Evolutionary conservation across 345 rosid species (phyloP).

Genomic region (Theobroma cacao): DNA sequence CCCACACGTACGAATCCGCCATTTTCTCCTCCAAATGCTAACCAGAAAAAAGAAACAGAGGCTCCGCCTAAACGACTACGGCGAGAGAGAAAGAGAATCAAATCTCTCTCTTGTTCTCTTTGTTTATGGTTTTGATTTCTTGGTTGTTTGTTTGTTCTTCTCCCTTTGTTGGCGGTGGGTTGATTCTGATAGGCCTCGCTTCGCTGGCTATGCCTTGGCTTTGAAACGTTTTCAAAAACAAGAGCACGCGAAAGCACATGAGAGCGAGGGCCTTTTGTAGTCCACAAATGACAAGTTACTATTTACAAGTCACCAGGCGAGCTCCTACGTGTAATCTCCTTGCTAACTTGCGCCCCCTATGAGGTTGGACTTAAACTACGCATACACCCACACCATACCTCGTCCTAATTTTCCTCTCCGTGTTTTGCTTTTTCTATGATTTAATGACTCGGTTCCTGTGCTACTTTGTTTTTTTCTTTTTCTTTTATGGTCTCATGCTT

Average conservation of each 20-base stretch:
- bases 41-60: not conserved
- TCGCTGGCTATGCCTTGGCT: not conserved
- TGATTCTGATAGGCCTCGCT: not conserved
- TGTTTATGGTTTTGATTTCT: not conserved
- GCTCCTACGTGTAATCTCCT: not conserved
- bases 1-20: conserved; percentile 41
- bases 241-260: not conserved
- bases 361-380: not conserved
- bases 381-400: too few species aligned
- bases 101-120: not conserved
- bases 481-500: too few species aligned
- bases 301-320: not conserved
- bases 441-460: not conserved
- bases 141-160: not conserved
- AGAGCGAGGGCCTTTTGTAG: not conserved
- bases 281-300: not conserved
- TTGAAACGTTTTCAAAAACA: not conserved
- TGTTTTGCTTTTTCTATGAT: too few species aligned
- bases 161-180: too few species aligned
- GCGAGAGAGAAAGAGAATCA: not conserved
- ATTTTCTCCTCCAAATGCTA: conserved; percentile 11
- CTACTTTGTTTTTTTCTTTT: too few species aligned
- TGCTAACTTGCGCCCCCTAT: not conserved
- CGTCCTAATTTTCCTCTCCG: not conserved
- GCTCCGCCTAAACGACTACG: not conserved